Percentiles rank a stretch among this genome's conserved stretches.
Evolutionary conservation across 1,139 yeast species (phyloP).

Genomic region (Debaryomyces udenii): DNA sequence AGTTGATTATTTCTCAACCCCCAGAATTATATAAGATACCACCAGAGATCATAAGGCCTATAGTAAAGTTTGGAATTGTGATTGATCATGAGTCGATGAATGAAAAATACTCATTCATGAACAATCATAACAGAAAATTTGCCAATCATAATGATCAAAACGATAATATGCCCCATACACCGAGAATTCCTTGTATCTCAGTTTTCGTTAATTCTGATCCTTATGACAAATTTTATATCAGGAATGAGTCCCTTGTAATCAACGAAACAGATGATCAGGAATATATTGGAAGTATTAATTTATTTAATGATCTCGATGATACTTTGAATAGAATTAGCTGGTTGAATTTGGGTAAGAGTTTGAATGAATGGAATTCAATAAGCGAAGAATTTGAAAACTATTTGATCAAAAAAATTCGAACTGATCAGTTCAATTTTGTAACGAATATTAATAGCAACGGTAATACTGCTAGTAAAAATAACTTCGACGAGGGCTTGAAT

Average conservation of each 20-base stretch:
- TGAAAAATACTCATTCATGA: conserved; percentile 31
- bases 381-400: conserved; percentile 64
- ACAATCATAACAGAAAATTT: conserved; percentile 15
- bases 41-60: conserved; percentile 52
- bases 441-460: conserved; percentile 4
- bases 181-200: conserved; percentile 41
- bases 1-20: conserved; percentile 30
- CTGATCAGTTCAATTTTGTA: conserved; percentile 34
- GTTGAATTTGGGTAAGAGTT: conserved; percentile 58
- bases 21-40: conserved; percentile 49
- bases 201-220: conserved; percentile 37
- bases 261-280: conserved; percentile 13
- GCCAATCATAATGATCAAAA: conserved; percentile 11
- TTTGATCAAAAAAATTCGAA: conserved; percentile 42
- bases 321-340: conserved; percentile 17
- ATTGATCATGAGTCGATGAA: conserved; percentile 47
- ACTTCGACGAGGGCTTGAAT: conserved; percentile 18
- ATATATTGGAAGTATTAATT: background rate
- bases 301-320: conserved; percentile 8
- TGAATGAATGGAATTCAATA: conserved; percentile 63
- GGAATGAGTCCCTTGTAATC: conserved; percentile 27
- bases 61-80: conserved; percentile 50
- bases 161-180: conserved; percentile 24
- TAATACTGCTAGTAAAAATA: conserved; percentile 11
- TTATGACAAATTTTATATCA: conserved; percentile 34